Conservation (phyloP, 805 yeast species). For the Candida morakotiae region DNA sequence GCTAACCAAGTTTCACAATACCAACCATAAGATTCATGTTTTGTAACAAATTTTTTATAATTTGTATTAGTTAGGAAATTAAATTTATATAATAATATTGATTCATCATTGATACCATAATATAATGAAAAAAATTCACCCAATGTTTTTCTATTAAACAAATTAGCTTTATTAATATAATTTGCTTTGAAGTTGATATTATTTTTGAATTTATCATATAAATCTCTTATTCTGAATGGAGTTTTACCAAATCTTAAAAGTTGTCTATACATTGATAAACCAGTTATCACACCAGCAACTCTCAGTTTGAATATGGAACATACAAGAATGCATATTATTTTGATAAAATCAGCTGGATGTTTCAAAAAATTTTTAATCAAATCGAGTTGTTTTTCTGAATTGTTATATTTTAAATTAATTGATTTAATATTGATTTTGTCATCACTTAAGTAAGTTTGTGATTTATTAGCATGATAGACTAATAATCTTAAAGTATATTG, state of each 20-base stretch:
- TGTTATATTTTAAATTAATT: constrained; percentile 29
- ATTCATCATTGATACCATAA: constrained; percentile 64
- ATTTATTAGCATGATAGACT: constrained; percentile 41
- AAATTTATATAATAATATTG: constrained; percentile 51
- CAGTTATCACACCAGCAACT: constrained; percentile 42
- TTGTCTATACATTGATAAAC: constrained; percentile 58
- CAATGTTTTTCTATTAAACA: constrained; percentile 42
- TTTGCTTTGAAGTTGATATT: constrained; percentile 11
- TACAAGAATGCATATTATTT: constrained; percentile 29
- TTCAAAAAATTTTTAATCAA: constrained; percentile 30
- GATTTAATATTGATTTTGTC: constrained; percentile 25
- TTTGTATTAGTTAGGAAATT: constrained; percentile 39
- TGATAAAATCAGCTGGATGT: constrained; percentile 35
- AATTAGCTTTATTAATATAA: constrained; percentile 10
- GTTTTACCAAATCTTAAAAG: constrained; percentile 66
- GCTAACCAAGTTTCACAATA: constrained; percentile 59
- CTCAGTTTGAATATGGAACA: constrained; percentile 38
- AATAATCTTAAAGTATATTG: constrained; percentile 57
- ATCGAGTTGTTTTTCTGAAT: constrained; percentile 27
- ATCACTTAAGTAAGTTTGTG: constrained; percentile 32
- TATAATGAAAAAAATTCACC: constrained; percentile 54
- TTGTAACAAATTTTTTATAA: constrained; percentile 36
- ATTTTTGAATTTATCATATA: constrained; percentile 26
- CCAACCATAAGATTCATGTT: constrained; percentile 69
- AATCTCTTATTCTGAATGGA: constrained; percentile 50